Conservation (phyloP, 2,329 filamentous ascomycete species). For the Ceratocystis albifundus region DNA sequence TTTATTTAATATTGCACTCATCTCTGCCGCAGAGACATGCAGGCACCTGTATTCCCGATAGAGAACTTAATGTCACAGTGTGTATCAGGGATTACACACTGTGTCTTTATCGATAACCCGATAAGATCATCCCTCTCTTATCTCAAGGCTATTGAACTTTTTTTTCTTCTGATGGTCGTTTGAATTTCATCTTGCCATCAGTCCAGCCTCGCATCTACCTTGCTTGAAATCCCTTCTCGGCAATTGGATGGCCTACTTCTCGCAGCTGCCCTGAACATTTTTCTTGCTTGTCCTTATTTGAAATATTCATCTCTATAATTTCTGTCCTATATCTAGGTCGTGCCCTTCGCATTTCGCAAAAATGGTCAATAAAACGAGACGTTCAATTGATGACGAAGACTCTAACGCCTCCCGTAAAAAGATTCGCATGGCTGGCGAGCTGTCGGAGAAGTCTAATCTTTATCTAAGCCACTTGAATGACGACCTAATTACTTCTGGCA, state of each 20-base stretch:
- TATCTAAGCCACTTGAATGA: conserved; percentile 87
- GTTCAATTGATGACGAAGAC: conserved; percentile 32
- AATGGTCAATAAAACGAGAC: conserved; percentile 38
- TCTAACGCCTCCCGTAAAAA: conserved; percentile 37
- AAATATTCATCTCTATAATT: neutral
- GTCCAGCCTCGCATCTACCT: conserved; percentile 20
- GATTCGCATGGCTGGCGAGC: conserved; percentile 30
- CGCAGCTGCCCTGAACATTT: neutral
- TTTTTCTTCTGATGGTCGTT: conserved; percentile 18
- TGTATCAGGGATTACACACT: no score
- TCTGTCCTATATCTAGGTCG: neutral
- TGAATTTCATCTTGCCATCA: neutral
- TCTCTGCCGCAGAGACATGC: no score
- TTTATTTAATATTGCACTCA: no score
- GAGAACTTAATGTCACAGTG: no score
- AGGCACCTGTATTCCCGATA: neutral
- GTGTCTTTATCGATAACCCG: conserved; percentile 21
- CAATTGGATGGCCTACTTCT: neutral
- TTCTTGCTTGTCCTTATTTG: neutral
- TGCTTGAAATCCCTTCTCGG: conserved; percentile 4
- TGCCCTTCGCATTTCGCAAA: conserved; percentile 14
- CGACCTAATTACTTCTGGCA: conserved; percentile 30
- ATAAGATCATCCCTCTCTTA: conserved; percentile 13
- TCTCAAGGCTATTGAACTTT: conserved; percentile 20
- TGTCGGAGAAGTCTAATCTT: conserved; percentile 49